A percentile compares a stretch with the other conserved stretches of the same genome.
These are phyloP conservation scores for Talaromyces proteolyticus DNA, from an alignment of 495 filamentous ascomycete species.

Conservation along the genomic window DNA sequence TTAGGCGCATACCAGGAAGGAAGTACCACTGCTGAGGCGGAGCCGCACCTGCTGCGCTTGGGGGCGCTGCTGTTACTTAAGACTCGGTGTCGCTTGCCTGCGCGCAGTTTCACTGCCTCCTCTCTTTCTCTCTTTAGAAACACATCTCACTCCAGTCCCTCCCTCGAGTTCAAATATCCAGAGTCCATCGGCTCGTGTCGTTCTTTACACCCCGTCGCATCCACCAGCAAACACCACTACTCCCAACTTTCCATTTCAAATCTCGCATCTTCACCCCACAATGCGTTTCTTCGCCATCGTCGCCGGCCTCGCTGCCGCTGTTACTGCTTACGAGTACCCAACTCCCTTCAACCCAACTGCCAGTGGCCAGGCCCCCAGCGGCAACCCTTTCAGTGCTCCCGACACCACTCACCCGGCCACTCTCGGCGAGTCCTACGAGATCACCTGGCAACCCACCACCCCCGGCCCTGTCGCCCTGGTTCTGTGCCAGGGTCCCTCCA, in stretches of 20 bases:
- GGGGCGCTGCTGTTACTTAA: neutral
- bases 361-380: slow-evolving; percentile 26
- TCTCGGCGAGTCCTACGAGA: slow-evolving; percentile 48
- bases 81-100: neutral
- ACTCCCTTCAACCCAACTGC: slow-evolving; percentile 31
- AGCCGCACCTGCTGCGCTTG: neutral
- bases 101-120: slow-evolving; percentile 16
- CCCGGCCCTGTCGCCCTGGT: slow-evolving; percentile 50
- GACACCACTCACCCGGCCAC: slow-evolving; percentile 46
- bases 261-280: slow-evolving; percentile 14
- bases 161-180: slow-evolving; percentile 6
- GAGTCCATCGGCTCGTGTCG: slow-evolving; percentile 14
- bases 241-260: slow-evolving; percentile 10
- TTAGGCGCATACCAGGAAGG: too few species aligned
- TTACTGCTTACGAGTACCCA: slow-evolving; percentile 45
- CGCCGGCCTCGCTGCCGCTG: slow-evolving; percentile 43
- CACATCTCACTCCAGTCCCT: slow-evolving; percentile 20
- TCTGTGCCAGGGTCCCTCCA: slow-evolving; percentile 55
- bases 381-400: slow-evolving; percentile 54
- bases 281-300: slow-evolving; percentile 48
- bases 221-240: neutral
- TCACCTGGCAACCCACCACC: slow-evolving; percentile 53
- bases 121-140: slow-evolving; percentile 16
- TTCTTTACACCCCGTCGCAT: too few species aligned
- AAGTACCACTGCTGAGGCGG: too few species aligned